Evolutionary conservation across 345 rosid genomes (phyloP), one percentile per base, ranked within the genome.

Genomic region (Xanthoceras sorbifolium): DNA sequence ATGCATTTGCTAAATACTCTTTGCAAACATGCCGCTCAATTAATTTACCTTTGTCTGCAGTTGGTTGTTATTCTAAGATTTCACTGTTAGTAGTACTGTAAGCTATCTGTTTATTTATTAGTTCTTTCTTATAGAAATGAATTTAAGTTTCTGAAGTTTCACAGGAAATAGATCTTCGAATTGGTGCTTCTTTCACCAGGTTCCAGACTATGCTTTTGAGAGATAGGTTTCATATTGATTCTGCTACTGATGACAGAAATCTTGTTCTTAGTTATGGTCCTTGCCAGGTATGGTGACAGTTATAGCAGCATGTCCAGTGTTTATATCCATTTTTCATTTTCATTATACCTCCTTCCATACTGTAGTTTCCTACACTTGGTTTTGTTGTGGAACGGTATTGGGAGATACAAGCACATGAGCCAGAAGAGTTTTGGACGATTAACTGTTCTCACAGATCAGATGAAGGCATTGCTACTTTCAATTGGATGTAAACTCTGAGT

Each of bases 101-200:
- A 40, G 36, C 25, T 36, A 38, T 66, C 17, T 66, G 17, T n/a
- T 38, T 23, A 73, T 62, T 62, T 62, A 20, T 34, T 4, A 15
- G 22, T 42, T 44, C 14, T 9, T 40, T 62, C 20, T 60, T n/a
- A 0, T 28, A 6, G 38, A 29, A 73, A 29, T 11, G 22, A 62
- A 60, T 10, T 34, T 28, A 28, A 23, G 8, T 8, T 72, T 42
- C 44, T 42, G 29, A 73, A 72, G 38, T 72, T 72, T 72, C n/a
- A 31, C 69, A 96, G 99, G 98, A 96, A 84, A 93, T 96, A 82
- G 97, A 96, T 80, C 94, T 96, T 20, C 93, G 99, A 9, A 92
- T 96, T 76, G 99, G 98, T 81, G 97, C 98, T 84, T 93, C 98
- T 69, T 96, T 96, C 85, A 96, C 99, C 48, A 87, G 99, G 81